Evolutionary conservation across 2,329 filamentous ascomycete genomes (phyloP).

Genomic region (Xylaria sp.): DNA sequence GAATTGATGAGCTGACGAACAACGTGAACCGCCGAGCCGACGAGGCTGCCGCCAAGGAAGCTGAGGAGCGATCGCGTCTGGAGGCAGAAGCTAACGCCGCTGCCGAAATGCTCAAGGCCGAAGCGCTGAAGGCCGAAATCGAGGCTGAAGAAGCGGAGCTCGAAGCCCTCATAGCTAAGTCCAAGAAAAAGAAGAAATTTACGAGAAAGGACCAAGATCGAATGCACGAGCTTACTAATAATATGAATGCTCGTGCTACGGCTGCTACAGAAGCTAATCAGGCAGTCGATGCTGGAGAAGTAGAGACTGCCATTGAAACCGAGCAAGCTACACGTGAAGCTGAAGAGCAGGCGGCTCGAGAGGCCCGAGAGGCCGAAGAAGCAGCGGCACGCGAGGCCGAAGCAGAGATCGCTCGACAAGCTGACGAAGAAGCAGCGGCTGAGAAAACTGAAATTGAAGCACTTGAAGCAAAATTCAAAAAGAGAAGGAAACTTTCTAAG

Average conservation of each 20-base stretch:
- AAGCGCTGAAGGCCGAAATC: conserved; percentile 27
- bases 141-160: conserved; percentile 28
- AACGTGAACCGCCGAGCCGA: conserved; percentile 48
- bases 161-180: conserved; percentile 14
- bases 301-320: conserved; percentile 32
- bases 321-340: conserved; percentile 25
- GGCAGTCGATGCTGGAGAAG: conserved; percentile 11
- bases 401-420: conserved; percentile 8
- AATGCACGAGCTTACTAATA: conserved; percentile 30
- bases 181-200: conserved; percentile 25
- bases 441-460: conserved; percentile 29
- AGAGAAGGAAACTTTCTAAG: conserved; percentile 19
- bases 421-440: conserved; percentile 37
- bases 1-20: conserved; percentile 51
- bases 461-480: conserved; percentile 18
- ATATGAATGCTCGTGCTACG: conserved; percentile 26
- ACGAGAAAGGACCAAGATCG: conserved; percentile 25
- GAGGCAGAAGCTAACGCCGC: conserved; percentile 39
- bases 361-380: conserved; percentile 39
- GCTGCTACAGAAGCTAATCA: conserved; percentile 12
- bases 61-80: conserved; percentile 50
- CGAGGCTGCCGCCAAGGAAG: conserved; percentile 52
- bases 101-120: conserved; percentile 43
- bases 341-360: conserved; percentile 42
- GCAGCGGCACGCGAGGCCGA: conserved; percentile 18